Evolutionary conservation across 768 basidiomycete genomes (phyloP).

Genomic region (Hericium alpestre): DNA sequence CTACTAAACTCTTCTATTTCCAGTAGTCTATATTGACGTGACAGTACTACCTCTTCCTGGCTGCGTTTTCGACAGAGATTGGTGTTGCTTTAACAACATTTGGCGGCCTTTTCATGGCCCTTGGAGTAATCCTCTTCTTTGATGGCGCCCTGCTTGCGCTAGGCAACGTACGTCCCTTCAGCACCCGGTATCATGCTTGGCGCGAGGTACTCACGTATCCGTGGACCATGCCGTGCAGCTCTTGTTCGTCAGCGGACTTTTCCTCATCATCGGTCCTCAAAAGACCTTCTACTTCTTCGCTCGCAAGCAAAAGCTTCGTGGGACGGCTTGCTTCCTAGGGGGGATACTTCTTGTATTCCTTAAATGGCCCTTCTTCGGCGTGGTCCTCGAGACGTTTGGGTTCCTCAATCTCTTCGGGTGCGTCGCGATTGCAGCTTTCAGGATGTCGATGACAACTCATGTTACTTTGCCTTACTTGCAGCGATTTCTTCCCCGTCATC

Average conservation of each 20-base stretch:
- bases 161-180: conserved; percentile 68
- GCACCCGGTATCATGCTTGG: neutral
- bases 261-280: conserved; percentile 91
- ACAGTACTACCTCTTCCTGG: neutral
- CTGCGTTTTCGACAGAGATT: conserved; percentile 52
- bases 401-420: conserved; percentile 98
- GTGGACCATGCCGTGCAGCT: conserved; percentile 41
- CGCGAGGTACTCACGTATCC: neutral
- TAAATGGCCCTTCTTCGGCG: conserved; percentile 91
- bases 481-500: conserved; percentile 98
- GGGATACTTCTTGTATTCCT: conserved; percentile 88
- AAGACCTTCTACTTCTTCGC: conserved; percentile 99
- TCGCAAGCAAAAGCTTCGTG: conserved; percentile 87
- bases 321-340: conserved; percentile 78
- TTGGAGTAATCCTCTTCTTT: conserved; percentile 93
- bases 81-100: conserved; percentile 95
- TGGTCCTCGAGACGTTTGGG: conserved; percentile 90
- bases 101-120: conserved; percentile 89
- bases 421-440: conserved; percentile 13
- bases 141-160: conserved; percentile 91
- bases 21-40: neutral
- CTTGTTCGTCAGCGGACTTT: conserved; percentile 88
- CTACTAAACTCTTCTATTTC: no score
- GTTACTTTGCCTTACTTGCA: conserved; percentile 22
- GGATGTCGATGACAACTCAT: neutral